Conservation (phyloP, 352 stramenopile species). For the Stephanocyclus meneghinianus region DNA sequence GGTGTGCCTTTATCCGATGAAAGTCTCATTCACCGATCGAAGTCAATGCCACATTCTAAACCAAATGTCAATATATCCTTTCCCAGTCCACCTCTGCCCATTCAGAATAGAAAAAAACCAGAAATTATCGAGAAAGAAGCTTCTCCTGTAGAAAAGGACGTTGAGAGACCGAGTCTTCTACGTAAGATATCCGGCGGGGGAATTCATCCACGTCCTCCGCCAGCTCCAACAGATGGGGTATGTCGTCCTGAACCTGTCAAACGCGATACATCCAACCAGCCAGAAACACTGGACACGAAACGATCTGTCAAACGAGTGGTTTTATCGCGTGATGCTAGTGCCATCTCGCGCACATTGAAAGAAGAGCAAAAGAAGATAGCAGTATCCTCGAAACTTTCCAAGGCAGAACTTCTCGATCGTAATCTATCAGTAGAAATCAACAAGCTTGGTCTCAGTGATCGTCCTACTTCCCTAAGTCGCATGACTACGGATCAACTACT, state of each 20-base stretch:
- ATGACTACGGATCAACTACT: slow-evolving; percentile 43
- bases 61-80: not conserved
- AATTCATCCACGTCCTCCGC: not conserved
- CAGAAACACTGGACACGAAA: slow-evolving; percentile 73
- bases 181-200: slow-evolving; percentile 30
- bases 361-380: slow-evolving; percentile 40
- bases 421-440: slow-evolving; percentile 65
- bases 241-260: slow-evolving; percentile 67
- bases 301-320: slow-evolving; percentile 63
- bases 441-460: slow-evolving; percentile 43
- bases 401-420: slow-evolving; percentile 57
- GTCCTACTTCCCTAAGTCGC: slow-evolving; percentile 19
- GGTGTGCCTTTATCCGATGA: not conserved
- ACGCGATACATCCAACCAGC: slow-evolving; percentile 74
- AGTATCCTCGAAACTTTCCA: slow-evolving; percentile 31
- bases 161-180: slow-evolving; percentile 24
- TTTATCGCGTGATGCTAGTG: slow-evolving; percentile 69
- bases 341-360: slow-evolving; percentile 67
- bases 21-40: slow-evolving; percentile 19
- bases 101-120: slow-evolving; percentile 8
- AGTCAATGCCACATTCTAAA: slow-evolving; percentile 18
- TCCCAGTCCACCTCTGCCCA: slow-evolving; percentile 18
- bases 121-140: slow-evolving; percentile 14
- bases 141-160: slow-evolving; percentile 11
- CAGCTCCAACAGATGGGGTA: slow-evolving; percentile 15